Percentiles rank a stretch among this genome's conserved stretches.
Evolutionary conservation across 768 basidiomycete species (phyloP).

Genomic region (Amanita pseudoporphyria): DNA sequence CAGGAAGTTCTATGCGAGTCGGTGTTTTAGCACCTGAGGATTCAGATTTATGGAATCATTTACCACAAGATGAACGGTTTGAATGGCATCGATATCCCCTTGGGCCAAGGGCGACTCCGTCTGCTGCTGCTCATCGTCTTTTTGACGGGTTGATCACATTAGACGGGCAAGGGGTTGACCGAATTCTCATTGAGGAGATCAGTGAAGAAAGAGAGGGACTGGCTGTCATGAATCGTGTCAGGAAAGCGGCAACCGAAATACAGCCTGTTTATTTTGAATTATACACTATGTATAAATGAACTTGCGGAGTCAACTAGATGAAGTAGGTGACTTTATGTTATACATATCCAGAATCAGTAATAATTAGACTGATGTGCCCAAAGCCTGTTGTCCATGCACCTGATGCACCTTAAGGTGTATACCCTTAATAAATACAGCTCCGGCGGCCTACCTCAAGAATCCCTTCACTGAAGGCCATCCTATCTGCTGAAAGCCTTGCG

Average conservation of each 20-base stretch:
- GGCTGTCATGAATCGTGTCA: slow-evolving; percentile 90
- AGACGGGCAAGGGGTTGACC: slow-evolving; percentile 65
- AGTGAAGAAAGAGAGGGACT: slow-evolving; percentile 75
- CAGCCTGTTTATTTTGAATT: slow-evolving; percentile 22
- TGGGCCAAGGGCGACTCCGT: slow-evolving; percentile 44
- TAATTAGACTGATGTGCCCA: background rate
- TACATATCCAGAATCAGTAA: background rate
- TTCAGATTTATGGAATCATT: slow-evolving; percentile 30
- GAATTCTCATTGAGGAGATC: slow-evolving; percentile 82
- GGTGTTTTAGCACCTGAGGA: slow-evolving; percentile 64
- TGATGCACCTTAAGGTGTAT: too few species aligned
- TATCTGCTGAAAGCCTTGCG: too few species aligned
- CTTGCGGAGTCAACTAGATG: slow-evolving; percentile 6
- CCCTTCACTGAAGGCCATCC: too few species aligned
- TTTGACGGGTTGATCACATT: slow-evolving; percentile 83
- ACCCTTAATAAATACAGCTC: too few species aligned
- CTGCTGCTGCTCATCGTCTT: slow-evolving; percentile 66
- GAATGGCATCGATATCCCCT: slow-evolving; percentile 50
- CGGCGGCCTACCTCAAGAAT: too few species aligned
- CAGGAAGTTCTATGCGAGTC: slow-evolving; percentile 33
- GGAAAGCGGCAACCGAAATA: slow-evolving; percentile 73
- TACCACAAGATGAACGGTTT: slow-evolving; percentile 25
- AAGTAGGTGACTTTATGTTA: background rate
- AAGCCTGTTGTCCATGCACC: too few species aligned
- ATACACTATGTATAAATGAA: background rate